Base-by-base conservation (phyloP, 371 early-diverging fungal genomes). In the Thermomucor indicae-seudaticae region DNA sequence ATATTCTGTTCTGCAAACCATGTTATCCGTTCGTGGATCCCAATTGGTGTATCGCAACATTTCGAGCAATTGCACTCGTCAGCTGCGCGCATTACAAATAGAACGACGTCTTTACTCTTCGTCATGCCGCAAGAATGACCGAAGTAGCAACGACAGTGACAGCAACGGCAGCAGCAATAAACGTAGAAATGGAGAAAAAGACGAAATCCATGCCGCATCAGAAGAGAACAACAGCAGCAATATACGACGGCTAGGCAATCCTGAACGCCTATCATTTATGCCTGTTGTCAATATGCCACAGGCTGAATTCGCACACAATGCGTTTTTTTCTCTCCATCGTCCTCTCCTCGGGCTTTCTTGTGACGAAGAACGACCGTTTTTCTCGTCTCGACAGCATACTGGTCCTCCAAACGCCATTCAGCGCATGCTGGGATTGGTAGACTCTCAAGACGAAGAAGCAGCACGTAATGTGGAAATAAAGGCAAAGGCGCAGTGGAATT, bases 251-350 rank as follows among this genome's bases (percentile, higher is more conserved):
- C 7, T 14, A 10, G 32, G 14, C 7, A 10, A 7, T 32, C 32
- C 32, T 14, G 32, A 41, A 17, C 41, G 17, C 12, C 27, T 51
- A 8, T 51, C 69, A 3, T 68, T 75, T 60, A 62, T 76, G 60
- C 71, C 77, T 25, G 77, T 76, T 6, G 62, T 76, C 53, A 76
- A 73, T 51, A 70, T 76, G 43, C 77, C 77, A 4, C 63, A 73
- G 47, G 63, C 57, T 14, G 77, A 76, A 47, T 60, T 76, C 32
- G 73, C 73, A 23, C 67, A 72, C 39, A 64, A 72, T 55, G 63
- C 73, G 4, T 76, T 76, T 48, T 76, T 76, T 42, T 67, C 77
- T 8, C 60, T 76, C 29, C 65, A 76, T 55, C 48, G 77, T 51
- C 77, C 77, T 30, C 49, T 76, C 6, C 52, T 76, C 22, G 77